phyloP scores from a whole-genome alignment of 768 basidiomycete species.

The Serendipita sp. region DNA sequence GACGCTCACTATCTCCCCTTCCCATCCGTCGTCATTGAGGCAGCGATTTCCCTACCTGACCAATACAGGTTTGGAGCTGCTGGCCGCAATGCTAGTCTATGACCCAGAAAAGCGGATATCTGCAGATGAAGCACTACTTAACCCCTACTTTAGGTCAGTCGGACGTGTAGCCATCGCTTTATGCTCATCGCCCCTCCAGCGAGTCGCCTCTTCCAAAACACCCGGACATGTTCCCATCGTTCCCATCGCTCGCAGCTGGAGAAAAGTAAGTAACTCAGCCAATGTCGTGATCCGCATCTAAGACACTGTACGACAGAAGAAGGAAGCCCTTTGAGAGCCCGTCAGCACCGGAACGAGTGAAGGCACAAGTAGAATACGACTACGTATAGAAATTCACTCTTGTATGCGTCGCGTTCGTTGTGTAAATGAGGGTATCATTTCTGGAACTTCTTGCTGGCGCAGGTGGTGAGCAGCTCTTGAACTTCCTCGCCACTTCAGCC shows the following conservation, averaged over 20 bases:
- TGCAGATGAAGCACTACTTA: constrained; percentile 78
- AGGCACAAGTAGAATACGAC: constrained; percentile 2
- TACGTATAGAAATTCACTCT: background rate
- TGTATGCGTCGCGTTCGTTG: background rate
- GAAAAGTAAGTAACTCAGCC: constrained; percentile 51
- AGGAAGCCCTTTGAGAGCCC: constrained; percentile 68
- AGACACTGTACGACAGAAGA: constrained; percentile 31
- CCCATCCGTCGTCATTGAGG: constrained; percentile 60
- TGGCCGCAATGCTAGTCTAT: constrained; percentile 71
- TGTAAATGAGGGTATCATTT: background rate
- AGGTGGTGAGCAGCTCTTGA: background rate
- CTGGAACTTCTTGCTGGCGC: background rate
- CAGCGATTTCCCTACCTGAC: constrained; percentile 80
- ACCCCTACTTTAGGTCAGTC: constrained; percentile 79
- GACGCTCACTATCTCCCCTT: constrained; percentile 56
- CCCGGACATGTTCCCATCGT: constrained; percentile 87
- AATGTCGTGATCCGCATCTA: background rate
- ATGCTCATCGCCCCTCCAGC: constrained; percentile 25
- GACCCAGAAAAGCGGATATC: constrained; percentile 76
- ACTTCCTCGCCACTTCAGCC: background rate
- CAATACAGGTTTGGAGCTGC: constrained; percentile 65
- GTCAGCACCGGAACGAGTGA: constrained; percentile 52
- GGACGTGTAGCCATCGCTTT: constrained; percentile 5
- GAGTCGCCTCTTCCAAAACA: constrained; percentile 94
- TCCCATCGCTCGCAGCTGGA: constrained; percentile 90